These are phyloP conservation scores for Erysiphe pulchra DNA, from an alignment of 2,329 filamentous ascomycete species.

Conservation along the genomic window DNA sequence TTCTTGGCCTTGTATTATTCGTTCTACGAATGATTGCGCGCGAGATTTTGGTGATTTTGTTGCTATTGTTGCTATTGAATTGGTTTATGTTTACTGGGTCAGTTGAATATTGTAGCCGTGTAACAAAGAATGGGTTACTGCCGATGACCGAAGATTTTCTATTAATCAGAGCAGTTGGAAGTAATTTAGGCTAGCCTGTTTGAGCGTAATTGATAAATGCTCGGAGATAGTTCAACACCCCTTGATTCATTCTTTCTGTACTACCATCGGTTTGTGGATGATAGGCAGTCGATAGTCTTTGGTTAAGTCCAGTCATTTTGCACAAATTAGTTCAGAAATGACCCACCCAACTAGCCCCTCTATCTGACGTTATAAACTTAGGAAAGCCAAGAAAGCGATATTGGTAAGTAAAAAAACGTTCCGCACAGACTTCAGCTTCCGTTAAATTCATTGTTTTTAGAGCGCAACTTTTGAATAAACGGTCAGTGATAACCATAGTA, in stretches of 20 bases:
- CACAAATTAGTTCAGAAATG: background rate
- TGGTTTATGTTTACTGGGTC: background rate
- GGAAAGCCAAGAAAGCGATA: conserved; percentile 1
- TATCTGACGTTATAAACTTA: background rate
- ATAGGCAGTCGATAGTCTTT: too few relatives aligned
- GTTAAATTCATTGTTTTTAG: background rate
- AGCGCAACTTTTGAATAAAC: background rate
- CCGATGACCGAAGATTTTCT: background rate
- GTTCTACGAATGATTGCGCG: background rate
- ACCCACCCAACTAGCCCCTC: background rate
- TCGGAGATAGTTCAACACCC: too few relatives aligned
- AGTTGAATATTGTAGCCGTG: background rate
- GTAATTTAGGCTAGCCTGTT: too few relatives aligned
- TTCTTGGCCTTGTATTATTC: background rate
- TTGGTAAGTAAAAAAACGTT: background rate
- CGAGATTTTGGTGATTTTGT: background rate
- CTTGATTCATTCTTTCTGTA: too few relatives aligned
- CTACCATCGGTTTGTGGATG: too few relatives aligned
- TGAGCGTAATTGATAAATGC: too few relatives aligned
- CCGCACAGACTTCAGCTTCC: background rate
- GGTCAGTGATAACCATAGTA: conserved; percentile 1
- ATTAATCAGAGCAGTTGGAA: background rate
- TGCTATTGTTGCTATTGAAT: too few relatives aligned
- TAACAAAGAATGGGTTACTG: conserved; percentile 1
- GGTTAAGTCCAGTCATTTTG: background rate